Evolutionary conservation across 2,329 filamentous ascomycete species (phyloP), one percentile per base, ranked within the genome.

Genomic region (Anthostomella pinea): DNA sequence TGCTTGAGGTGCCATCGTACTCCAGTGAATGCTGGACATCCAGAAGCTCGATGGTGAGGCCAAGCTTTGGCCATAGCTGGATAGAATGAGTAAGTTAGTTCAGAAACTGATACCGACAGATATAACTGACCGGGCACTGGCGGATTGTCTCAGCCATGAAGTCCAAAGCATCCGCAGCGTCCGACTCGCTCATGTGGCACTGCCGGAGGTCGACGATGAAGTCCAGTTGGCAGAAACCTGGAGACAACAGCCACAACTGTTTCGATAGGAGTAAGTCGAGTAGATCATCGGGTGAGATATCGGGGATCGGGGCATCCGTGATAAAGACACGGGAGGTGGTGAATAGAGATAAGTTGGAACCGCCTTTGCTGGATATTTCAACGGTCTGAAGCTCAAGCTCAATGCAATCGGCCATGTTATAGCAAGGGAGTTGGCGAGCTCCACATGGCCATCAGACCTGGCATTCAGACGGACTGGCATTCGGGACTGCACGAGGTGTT

Each of bases 51-150:
- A 54, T 49, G 2, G 26, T 39, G 5, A 61, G 46, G 9, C 54
- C 54, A 32, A 60, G 51, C 8, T 40, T 34, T 5, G 39, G 24
- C 58, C 58, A 61, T 8, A 59, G 13, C 58, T 61, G 14, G 28
- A 4, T 16, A 4, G 10, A 17, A 33, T 53, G 23, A 54, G 49
- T 23, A 22, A 35, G 8, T 30, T 10, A 23, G 8, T 23, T 23
- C 11, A 23, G 21, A 8, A 23, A 23, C 11, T 4, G 7, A 11
- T 4, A 5, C 13, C 13, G 11, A 49, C n/a, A n/a, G n/a, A n/a
- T n/a, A n/a, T n/a, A n/a, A n/a, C 56, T 43, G 42, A 59, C 56
- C 21, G 48, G 32, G 31, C 45, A 52, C 8, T 47, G 41, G 30
- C 43, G 52, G 21, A 59, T 45, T 4, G 39, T 34, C 26, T 49